These are phyloP conservation scores for Zalerion maritima DNA, from an alignment of 495 filamentous ascomycete genomes.

Conservation along the genomic window DNA sequence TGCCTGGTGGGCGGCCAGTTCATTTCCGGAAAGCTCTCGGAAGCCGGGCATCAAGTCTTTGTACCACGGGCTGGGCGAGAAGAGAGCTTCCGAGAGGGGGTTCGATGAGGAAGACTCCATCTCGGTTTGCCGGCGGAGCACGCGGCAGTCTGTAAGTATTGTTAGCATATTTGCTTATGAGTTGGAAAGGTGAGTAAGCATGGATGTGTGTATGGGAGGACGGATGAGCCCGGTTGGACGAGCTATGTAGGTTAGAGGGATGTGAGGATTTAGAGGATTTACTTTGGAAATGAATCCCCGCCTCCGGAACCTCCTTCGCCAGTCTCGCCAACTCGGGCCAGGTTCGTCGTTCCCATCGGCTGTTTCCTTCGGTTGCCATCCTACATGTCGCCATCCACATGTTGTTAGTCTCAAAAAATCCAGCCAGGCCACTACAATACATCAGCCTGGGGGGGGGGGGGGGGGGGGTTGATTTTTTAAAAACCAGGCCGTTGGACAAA, in stretches of 20 bases:
- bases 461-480: no score
- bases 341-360: conserved; percentile 48
- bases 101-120: conserved; percentile 11
- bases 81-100: conserved; percentile 40
- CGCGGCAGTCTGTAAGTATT: conserved; percentile 18
- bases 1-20: conserved; percentile 43
- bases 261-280: conserved; percentile 7
- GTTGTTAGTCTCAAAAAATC: conserved; percentile 1
- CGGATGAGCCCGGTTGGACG: no score
- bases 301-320: conserved; percentile 60
- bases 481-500: no score
- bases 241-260: no score
- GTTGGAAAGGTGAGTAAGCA: not conserved
- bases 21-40: conserved; percentile 34
- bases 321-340: conserved; percentile 54
- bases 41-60: conserved; percentile 60
- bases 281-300: conserved; percentile 82
- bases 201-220: no score
- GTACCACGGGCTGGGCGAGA: conserved; percentile 67
- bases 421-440: no score
- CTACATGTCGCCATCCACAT: no score
- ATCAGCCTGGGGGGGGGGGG: no score
- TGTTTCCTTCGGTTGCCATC: conserved; percentile 22
- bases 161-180: conserved; percentile 4
- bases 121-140: conserved; percentile 28